These are phyloP conservation scores for Pseudocercospora pini-densiflorae DNA, from an alignment of 2,329 filamentous ascomycete genomes.

Conservation along the genomic window DNA sequence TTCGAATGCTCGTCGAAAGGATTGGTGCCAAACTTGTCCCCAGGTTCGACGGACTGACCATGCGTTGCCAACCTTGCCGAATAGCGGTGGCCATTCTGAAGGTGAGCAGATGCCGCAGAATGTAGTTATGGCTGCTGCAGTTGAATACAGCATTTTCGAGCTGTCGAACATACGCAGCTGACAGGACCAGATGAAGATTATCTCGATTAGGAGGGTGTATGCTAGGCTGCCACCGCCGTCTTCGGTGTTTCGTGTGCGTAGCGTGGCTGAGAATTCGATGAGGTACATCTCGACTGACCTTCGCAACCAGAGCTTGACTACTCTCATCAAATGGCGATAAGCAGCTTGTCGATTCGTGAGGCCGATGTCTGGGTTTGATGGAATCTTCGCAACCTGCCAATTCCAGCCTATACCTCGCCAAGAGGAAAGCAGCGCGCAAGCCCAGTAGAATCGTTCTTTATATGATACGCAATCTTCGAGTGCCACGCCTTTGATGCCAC, in stretches of 20 bases:
- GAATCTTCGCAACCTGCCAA: not conserved
- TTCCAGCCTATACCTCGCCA: conserved; percentile 5
- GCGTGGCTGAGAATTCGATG: conserved; percentile 1
- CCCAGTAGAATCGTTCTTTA: not conserved
- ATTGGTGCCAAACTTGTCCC: conserved; percentile 2
- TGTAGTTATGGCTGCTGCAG: not conserved
- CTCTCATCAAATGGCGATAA: not conserved
- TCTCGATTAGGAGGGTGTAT: not conserved
- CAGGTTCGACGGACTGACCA: conserved; percentile 1
- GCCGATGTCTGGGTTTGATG: not conserved
- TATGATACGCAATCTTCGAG: not conserved
- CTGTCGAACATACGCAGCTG: conserved; percentile 5
- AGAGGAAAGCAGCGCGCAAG: not conserved
- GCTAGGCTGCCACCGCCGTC: not conserved
- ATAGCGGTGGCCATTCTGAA: conserved; percentile 5
- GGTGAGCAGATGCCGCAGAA: not conserved
- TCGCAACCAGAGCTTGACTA: not conserved
- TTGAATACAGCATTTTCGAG: conserved; percentile 4
- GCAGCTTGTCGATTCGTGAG: not conserved
- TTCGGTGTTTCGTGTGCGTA: not conserved
- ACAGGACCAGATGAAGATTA: not conserved
- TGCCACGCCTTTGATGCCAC: not conserved
- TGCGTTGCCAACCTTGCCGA: not conserved
- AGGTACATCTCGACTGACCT: not conserved
- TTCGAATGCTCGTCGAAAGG: not conserved